A percentile compares a stretch with the other conserved stretches of the same genome.
Evolutionary conservation across 306 rosid species (phyloP).

Genomic region (Pyrus betulifolia): DNA sequence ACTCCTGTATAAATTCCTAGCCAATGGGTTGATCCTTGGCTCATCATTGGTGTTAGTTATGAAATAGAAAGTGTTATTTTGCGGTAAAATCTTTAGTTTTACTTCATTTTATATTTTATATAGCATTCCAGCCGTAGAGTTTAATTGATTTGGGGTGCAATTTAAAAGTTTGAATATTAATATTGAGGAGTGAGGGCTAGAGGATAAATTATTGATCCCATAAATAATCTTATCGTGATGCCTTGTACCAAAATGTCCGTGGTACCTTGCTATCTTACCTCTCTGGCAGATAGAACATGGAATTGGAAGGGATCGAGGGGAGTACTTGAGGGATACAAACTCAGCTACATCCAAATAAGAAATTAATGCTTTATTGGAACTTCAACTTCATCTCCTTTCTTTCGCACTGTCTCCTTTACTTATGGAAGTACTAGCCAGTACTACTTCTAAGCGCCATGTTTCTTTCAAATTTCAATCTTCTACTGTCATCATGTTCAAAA

Average conservation of each 20-base stretch:
- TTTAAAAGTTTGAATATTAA: not conserved
- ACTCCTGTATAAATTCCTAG: too few relatives aligned
- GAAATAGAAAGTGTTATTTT: not conserved
- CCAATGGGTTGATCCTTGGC: too few relatives aligned
- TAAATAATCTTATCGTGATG: slow-evolving; percentile 1
- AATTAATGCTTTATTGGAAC: not conserved
- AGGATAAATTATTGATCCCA: not conserved
- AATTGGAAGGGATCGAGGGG: not conserved
- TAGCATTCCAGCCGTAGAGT: not conserved
- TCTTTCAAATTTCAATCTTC: not conserved
- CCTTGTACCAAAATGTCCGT: not conserved
- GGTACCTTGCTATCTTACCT: slow-evolving; percentile 8
- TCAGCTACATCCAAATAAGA: not conserved
- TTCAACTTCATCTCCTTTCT: not conserved
- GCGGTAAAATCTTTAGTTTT: not conserved
- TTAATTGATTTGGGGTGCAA: not conserved
- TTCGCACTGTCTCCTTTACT: not conserved
- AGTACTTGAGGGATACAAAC: not conserved
- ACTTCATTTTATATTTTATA: not conserved
- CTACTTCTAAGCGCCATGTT: not conserved
- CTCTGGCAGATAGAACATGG: not conserved
- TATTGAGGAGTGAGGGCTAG: not conserved
- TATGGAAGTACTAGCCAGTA: not conserved
- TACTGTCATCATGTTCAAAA: not conserved
- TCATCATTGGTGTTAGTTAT: not conserved